Evolutionary conservation across 306 rosid genomes (phyloP).

Genomic region (Cucumis sativus): DNA sequence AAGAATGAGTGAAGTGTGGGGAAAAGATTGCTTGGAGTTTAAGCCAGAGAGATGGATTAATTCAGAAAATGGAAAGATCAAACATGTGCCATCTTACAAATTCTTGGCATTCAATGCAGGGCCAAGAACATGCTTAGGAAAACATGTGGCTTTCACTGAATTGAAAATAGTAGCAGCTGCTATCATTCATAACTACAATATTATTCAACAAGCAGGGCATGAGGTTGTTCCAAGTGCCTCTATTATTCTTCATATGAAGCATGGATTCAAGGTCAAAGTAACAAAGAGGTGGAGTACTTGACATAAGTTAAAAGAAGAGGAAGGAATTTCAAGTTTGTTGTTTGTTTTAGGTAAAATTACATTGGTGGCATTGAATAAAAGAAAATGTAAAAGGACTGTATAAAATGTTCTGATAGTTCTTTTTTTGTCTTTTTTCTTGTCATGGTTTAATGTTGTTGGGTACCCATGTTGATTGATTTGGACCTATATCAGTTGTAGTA

Average conservation of each 20-base stretch:
- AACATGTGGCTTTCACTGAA: conserved; percentile 21
- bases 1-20: conserved; percentile 38
- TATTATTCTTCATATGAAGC: conserved; percentile 28
- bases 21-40: conserved; percentile 32
- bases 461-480: too few species aligned
- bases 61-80: conserved; percentile 14
- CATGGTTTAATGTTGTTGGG: too few species aligned
- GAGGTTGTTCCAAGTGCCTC: conserved; percentile 11
- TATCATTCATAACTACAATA: conserved; percentile 15
- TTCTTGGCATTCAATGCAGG: too few species aligned
- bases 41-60: conserved; percentile 55
- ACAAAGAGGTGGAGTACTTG: not conserved
- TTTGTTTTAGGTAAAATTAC: too few species aligned
- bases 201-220: conserved; percentile 13
- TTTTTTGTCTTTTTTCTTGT: too few species aligned
- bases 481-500: too few species aligned
- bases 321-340: too few species aligned
- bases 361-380: too few species aligned
- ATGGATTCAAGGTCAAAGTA: conserved; percentile 32
- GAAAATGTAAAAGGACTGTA: too few species aligned
- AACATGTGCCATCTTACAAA: conserved; percentile 22
- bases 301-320: too few species aligned
- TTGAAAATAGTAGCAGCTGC: conserved; percentile 29
- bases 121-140: too few species aligned
- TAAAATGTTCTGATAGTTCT: too few species aligned